A percentile compares a stretch with the other conserved stretches of the same genome.
Evolutionary conservation across 306 rosid species (phyloP).

Genomic region (Begonia fuchsioides): DNA sequence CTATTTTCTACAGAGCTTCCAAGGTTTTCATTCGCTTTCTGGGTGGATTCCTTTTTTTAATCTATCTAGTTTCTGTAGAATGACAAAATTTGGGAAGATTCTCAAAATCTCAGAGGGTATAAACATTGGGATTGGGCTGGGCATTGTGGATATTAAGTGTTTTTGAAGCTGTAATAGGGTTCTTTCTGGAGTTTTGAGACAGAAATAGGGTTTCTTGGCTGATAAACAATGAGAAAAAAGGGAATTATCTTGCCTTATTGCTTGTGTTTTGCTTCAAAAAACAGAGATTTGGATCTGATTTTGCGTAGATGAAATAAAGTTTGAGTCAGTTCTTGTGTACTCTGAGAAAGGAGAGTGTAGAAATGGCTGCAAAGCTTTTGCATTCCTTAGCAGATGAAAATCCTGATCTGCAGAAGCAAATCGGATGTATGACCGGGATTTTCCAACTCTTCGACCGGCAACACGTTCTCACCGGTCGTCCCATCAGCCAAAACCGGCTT

Average conservation of each 20-base stretch:
- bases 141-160: background rate
- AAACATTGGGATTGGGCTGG: background rate
- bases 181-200: background rate
- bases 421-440: constrained; percentile 91
- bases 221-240: background rate
- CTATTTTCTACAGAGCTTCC: background rate
- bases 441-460: constrained; percentile 83
- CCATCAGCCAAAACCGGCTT: constrained; percentile 46
- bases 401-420: constrained; percentile 91
- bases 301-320: constrained; percentile 13
- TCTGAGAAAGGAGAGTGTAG: too few relatives aligned
- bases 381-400: constrained; percentile 90
- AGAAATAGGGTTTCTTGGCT: background rate
- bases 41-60: constrained; percentile 10
- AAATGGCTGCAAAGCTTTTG: constrained; percentile 87
- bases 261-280: background rate
- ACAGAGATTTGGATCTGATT: constrained; percentile 1
- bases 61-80: constrained; percentile 9
- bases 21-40: constrained; percentile 12
- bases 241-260: background rate
- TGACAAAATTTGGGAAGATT: constrained; percentile 12
- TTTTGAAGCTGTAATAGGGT: background rate
- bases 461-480: constrained; percentile 37
- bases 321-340: constrained; percentile 5
- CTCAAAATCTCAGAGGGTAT: constrained; percentile 4